Conservation (phyloP, 805 yeast genomes). For the Candida argentea region DNA sequence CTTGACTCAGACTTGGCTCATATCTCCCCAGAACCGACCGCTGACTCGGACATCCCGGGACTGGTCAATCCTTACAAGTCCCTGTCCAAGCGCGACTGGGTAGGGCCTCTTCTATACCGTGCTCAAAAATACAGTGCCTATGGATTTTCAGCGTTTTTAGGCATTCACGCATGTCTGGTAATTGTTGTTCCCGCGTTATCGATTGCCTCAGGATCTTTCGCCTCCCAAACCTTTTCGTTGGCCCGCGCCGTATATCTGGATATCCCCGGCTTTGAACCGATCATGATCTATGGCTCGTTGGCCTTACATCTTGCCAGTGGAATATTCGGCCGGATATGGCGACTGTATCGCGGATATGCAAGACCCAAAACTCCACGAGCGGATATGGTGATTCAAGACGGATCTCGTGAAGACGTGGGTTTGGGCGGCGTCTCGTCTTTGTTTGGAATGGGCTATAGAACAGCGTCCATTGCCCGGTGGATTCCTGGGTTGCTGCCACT, state of each 20-base stretch:
- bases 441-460: constrained; percentile 44
- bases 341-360: constrained; percentile 17
- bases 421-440: constrained; percentile 52
- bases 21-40: no score
- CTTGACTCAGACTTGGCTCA: no score
- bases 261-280: constrained; percentile 37
- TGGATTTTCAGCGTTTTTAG: constrained; percentile 44
- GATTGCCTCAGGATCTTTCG: constrained; percentile 27
- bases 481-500: constrained; percentile 43
- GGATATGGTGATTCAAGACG: constrained; percentile 18
- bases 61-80: no score
- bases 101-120: no score
- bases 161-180: constrained; percentile 48
- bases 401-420: constrained; percentile 38
- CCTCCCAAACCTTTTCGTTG: constrained; percentile 48
- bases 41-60: no score
- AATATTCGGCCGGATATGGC: constrained; percentile 25
- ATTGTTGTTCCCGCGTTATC: constrained; percentile 39
- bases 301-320: constrained; percentile 47
- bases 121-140: constrained; percentile 54
- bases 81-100: no score
- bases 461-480: constrained; percentile 31
- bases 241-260: constrained; percentile 52
- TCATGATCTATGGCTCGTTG: constrained; percentile 37
- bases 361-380: constrained; percentile 10